These are phyloP conservation scores for Penicillium coffeae DNA, from an alignment of 495 filamentous ascomycete genomes.

Conservation along the genomic window DNA sequence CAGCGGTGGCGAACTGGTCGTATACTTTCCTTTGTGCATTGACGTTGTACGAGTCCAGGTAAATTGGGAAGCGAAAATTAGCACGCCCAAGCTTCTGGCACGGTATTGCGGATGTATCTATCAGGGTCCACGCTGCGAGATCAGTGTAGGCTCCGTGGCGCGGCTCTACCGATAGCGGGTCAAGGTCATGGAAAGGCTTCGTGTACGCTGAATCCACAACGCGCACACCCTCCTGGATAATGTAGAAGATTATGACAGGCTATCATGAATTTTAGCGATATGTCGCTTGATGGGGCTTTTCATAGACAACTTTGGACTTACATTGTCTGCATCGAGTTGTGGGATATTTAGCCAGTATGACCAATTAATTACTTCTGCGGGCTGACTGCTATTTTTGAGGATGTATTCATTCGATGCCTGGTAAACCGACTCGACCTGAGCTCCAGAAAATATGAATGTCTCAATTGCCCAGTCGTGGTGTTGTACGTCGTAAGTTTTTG, in stretches of 20 bases:
- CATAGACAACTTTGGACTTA: neutral
- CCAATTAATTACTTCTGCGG: conserved; percentile 45
- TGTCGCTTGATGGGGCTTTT: neutral
- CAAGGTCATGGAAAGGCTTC: conserved; percentile 41
- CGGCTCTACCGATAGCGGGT: conserved; percentile 32
- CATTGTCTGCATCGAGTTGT: conserved; percentile 32
- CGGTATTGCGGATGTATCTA: conserved; percentile 27
- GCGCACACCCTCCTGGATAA: conserved; percentile 49
- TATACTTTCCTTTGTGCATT: conserved; percentile 39
- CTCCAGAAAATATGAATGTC: conserved; percentile 43
- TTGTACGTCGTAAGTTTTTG: conserved; percentile 45
- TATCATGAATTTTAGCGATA: neutral
- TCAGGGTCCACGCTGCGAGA: conserved; percentile 40
- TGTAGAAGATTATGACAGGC: conserved; percentile 48
- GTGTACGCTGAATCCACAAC: conserved; percentile 38
- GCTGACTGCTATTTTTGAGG: conserved; percentile 34
- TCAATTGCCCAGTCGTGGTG: conserved; percentile 37
- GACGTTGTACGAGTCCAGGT: conserved; percentile 41
- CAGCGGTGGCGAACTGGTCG: conserved; percentile 31
- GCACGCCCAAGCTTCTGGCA: conserved; percentile 44
- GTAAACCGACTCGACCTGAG: conserved; percentile 48
- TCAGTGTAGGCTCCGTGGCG: conserved; percentile 41
- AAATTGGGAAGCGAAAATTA: conserved; percentile 51
- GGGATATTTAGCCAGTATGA: conserved; percentile 48
- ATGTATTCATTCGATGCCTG: conserved; percentile 41